Base-by-base conservation (phyloP, 192 early-diverging fungal genomes). In the Glomus cerebriforme region DNA sequence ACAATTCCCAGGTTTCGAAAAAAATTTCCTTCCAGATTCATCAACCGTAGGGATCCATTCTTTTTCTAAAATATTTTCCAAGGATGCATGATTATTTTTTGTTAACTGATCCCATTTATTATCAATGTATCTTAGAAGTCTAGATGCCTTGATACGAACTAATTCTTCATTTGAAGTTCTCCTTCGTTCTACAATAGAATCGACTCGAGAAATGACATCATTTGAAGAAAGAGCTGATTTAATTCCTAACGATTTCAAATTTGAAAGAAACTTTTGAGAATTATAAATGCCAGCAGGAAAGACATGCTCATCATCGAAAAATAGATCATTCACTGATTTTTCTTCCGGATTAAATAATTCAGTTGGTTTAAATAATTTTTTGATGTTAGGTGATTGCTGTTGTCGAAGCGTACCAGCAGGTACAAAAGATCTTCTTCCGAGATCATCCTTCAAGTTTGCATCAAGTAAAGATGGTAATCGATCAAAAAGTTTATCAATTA, bases 41-140 rank as follows among this genome's bases (percentile, higher is more conserved):
- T 65, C 26, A 65, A 65, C 31, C 6, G 63, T 65, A 13, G 63
- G 63, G 13, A 65, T 65, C 63, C 63, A 65, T 65, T 65, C 31
- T 32, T 7, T 31, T 31, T 26, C 12, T 29, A 31, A 17, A 65
- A 65, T 31, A 65, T 4, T 5, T 31, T 26, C 13, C 15, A 65
- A 31, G 26, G 12, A 62, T 27, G 0, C 63, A 65, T 32, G 12
- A 13, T 32, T 31, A 31, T 13, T 7, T 2, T 31, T 17, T 32
- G 26, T 31, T 6, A 22, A 7, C 4, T 22, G 49, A 54, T 65
- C 17, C 63, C 63, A 65, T 17, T 65, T 65, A 7, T 27, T 29
- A 65, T 65, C 63, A 65, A 65, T 65, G 32, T 65, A 65, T 15
- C 3, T 65, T 24, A 65, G 13, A 26, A 65, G 26, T 10, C n/a